phyloP scores from a whole-genome alignment of 257 asterid species.

The Penstemon eatonii region DNA sequence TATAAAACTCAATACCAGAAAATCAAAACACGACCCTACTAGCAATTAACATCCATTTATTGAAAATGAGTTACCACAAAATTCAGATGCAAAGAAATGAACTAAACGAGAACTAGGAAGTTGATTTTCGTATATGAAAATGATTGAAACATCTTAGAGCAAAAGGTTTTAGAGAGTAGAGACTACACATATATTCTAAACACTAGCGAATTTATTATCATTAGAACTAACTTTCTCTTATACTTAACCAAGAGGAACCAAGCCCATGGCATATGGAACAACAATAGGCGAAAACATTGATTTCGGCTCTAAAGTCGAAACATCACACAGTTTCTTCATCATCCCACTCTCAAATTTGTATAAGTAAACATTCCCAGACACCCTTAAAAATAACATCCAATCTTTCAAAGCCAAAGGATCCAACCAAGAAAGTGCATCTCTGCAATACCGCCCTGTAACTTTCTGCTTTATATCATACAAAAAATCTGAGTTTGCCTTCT shows the following conservation, averaged over 20 bases:
- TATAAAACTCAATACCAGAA: no score
- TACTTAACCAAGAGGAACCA: conserved; percentile 43
- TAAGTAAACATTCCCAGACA: conserved; percentile 27
- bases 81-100: no score
- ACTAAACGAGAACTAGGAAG: neutral
- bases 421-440: conserved; percentile 33
- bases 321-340: conserved; percentile 46
- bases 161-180: no score
- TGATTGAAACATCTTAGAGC: no score
- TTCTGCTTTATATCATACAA: conserved; percentile 36
- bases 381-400: conserved; percentile 48
- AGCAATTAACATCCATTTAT: no score
- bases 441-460: conserved; percentile 8
- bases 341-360: conserved; percentile 44
- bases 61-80: neutral
- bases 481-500: conserved; percentile 32
- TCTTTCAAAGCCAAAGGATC: conserved; percentile 56
- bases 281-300: conserved; percentile 50
- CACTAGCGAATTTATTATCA: no score
- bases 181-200: no score
- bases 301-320: conserved; percentile 42
- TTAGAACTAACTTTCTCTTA: no score
- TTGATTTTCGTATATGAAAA: neutral
- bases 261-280: conserved; percentile 60
- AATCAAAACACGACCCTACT: no score